Percentiles rank a stretch among this genome's conserved stretches.
Conservation (phyloP, 2,329 filamentous ascomycete genomes). For the Dothidotthia symphoricarpi region DNA sequence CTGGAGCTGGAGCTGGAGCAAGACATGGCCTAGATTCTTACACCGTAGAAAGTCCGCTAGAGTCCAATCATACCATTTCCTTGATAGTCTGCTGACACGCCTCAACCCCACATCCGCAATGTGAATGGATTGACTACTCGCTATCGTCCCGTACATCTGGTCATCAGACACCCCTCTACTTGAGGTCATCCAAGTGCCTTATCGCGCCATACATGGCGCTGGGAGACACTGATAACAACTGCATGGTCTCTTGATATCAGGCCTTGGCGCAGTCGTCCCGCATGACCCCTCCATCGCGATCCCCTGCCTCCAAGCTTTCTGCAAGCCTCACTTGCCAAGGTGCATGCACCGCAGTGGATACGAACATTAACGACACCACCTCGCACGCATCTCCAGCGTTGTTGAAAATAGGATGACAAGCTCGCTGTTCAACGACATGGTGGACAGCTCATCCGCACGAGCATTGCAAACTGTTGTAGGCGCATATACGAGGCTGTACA, state of each 20-base stretch:
- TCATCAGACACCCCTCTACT: too few species aligned
- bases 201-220: slow-evolving; percentile 7
- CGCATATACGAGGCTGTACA: slow-evolving; percentile 11
- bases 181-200: not conserved
- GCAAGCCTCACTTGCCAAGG: slow-evolving; percentile 3
- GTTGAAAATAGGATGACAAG: too few species aligned
- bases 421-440: too few species aligned
- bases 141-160: too few species aligned
- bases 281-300: slow-evolving; percentile 4
- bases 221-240: slow-evolving; percentile 8
- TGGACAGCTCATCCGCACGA: too few species aligned
- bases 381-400: not conserved
- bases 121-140: too few species aligned
- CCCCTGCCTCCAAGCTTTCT: slow-evolving; percentile 7
- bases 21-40: not conserved
- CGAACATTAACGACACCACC: not conserved
- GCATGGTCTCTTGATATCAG: slow-evolving; percentile 9
- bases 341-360: slow-evolving; percentile 5
- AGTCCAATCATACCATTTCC: slow-evolving; percentile 9
- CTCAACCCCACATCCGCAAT: too few species aligned
- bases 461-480: too few species aligned
- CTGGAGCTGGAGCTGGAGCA: too few species aligned
- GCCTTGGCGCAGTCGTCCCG: slow-evolving; percentile 4
- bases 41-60: slow-evolving; percentile 3
- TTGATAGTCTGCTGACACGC: too few species aligned